A percentile compares a stretch with the other conserved stretches of the same genome.
Evolutionary conservation across 805 yeast genomes (phyloP).

Genomic region (Kuraishia ogatae): DNA sequence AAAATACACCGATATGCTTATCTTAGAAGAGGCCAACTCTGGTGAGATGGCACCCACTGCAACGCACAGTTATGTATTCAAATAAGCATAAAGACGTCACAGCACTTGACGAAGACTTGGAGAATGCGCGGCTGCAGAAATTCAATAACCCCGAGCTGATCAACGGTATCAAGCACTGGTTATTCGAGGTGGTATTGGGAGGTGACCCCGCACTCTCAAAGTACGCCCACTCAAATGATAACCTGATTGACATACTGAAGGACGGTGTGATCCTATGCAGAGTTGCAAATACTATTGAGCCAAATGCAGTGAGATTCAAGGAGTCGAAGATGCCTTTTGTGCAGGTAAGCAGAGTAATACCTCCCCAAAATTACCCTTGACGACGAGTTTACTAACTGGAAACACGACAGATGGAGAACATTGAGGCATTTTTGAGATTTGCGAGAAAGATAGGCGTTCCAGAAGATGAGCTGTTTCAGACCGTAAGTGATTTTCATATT

Average conservation of each 20-base stretch:
- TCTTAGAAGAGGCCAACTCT: not conserved
- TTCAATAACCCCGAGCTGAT: constrained; percentile 29
- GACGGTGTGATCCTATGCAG: constrained; percentile 53
- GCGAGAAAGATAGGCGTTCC: constrained; percentile 63
- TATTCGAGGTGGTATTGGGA: constrained; percentile 20
- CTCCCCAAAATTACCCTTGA: not conserved
- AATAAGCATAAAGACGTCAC: constrained; percentile 27
- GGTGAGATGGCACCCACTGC: not conserved
- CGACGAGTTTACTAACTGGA: not conserved
- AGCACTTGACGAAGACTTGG: constrained; percentile 57
- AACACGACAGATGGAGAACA: constrained; percentile 65
- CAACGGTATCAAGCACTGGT: constrained; percentile 40
- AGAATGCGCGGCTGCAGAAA: constrained; percentile 39
- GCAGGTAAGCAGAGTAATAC: constrained; percentile 15
- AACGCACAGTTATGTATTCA: not conserved
- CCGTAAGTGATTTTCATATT: constrained; percentile 21
- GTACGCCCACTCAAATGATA: constrained; percentile 21
- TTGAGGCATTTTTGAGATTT: constrained; percentile 57
- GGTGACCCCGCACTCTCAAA: not conserved
- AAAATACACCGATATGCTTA: not conserved
- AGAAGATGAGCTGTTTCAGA: constrained; percentile 75
- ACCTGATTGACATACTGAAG: constrained; percentile 46
- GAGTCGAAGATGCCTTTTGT: constrained; percentile 67
- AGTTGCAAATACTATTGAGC: constrained; percentile 32
- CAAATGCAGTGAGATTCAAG: constrained; percentile 37